A percentile compares a stretch with the other conserved stretches of the same genome.
phyloP scores from a whole-genome alignment of 208 protist genomes.

The Sergeia podlipaevii region DNA sequence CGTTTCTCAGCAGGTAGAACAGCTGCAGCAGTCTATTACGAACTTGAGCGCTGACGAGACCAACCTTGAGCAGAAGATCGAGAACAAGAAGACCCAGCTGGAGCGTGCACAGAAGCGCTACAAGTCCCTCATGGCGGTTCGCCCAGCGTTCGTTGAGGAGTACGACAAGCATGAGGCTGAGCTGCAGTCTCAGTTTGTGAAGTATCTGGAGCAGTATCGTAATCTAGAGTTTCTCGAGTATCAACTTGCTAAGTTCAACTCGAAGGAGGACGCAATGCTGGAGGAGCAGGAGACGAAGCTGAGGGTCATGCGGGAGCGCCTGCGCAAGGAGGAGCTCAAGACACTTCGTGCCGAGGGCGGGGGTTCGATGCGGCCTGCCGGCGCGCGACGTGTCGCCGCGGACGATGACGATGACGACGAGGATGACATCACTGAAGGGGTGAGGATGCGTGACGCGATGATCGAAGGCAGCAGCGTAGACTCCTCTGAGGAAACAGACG shows the following conservation, averaged over 20 bases:
- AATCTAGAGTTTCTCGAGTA: slow-evolving; percentile 94
- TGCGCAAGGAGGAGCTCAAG: slow-evolving; percentile 88
- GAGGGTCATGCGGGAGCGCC: slow-evolving; percentile 84
- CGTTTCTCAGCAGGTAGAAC: slow-evolving; percentile 76
- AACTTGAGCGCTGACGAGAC: slow-evolving; percentile 89
- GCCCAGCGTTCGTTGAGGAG: slow-evolving; percentile 93
- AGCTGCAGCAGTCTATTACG: slow-evolving; percentile 79
- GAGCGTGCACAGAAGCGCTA: slow-evolving; percentile 92
- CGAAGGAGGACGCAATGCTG: slow-evolving; percentile 73
- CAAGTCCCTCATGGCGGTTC: slow-evolving; percentile 81
- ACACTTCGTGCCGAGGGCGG: slow-evolving; percentile 53
- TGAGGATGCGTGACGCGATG: slow-evolving; percentile 26
- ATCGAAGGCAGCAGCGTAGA: slow-evolving; percentile 65
- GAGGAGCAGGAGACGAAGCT: slow-evolving; percentile 87
- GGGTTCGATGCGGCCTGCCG: slow-evolving; percentile 5
- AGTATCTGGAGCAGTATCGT: slow-evolving; percentile 93
- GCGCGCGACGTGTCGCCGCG: background rate
- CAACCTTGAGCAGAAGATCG: slow-evolving; percentile 94
- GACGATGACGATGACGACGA: slow-evolving; percentile 35
- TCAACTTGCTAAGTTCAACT: slow-evolving; percentile 87
- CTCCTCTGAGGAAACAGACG: slow-evolving; percentile 20
- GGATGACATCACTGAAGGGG: slow-evolving; percentile 31
- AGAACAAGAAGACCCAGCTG: slow-evolving; percentile 93
- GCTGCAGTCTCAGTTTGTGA: slow-evolving; percentile 88
- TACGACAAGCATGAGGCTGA: slow-evolving; percentile 92